A percentile compares a stretch with the other conserved stretches of the same genome.
phyloP scores from a whole-genome alignment of 805 yeast species.

The Candida arabinofermentans region DNA sequence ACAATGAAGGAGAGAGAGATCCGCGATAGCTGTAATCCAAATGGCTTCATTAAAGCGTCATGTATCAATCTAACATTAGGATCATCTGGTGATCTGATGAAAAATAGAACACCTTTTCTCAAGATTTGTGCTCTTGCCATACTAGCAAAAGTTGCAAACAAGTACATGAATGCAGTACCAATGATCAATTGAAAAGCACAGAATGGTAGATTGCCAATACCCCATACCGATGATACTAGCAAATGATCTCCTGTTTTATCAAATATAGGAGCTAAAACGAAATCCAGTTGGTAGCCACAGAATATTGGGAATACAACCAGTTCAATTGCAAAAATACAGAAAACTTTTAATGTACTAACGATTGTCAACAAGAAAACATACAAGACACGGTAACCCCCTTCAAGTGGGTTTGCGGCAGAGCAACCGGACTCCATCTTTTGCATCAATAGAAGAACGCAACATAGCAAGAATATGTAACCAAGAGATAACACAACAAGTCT shows the following conservation, averaged over 20 bases:
- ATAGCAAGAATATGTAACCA: conserved; percentile 18
- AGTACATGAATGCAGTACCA: conserved; percentile 81
- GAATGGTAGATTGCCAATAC: conserved; percentile 1
- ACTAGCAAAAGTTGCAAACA: conserved; percentile 81
- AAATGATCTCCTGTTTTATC: conserved; percentile 11
- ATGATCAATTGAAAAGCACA: conserved; percentile 44
- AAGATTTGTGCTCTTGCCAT: conserved; percentile 70
- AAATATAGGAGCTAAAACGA: conserved; percentile 60
- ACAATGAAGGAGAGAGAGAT: conserved; percentile 69
- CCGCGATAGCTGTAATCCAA: conserved; percentile 66
- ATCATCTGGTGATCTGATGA: conserved; percentile 92
- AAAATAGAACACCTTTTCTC: conserved; percentile 86
- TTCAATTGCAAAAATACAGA: conserved; percentile 71
- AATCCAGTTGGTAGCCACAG: conserved; percentile 76
- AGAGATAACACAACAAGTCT: conserved; percentile 11
- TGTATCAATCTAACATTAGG: conserved; percentile 83
- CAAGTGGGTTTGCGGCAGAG: conserved; percentile 39
- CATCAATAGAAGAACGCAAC: conserved; percentile 16
- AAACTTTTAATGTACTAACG: conserved; percentile 66
- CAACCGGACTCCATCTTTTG: conserved; percentile 24
- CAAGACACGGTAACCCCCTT: conserved; percentile 46
- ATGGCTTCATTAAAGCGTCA: conserved; percentile 79
- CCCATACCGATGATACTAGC: conserved; percentile 2
- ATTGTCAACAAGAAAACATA: conserved; percentile 53
- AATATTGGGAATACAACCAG: conserved; percentile 79